phyloP scores from a whole-genome alignment of 148 eudicot genomes.

The Euryodendron excelsum region DNA sequence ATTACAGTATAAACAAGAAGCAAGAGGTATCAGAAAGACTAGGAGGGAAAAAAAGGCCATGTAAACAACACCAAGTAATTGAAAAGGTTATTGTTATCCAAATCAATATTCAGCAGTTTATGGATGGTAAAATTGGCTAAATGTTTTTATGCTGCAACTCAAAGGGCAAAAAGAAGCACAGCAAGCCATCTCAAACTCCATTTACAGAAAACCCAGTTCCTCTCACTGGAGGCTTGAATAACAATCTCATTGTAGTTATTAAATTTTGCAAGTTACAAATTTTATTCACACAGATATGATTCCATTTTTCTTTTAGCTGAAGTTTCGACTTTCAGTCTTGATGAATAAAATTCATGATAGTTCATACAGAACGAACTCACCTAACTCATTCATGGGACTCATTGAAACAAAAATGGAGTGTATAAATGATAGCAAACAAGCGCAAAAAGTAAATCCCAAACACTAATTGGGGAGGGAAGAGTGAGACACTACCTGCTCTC shows the following conservation, averaged over 20 bases:
- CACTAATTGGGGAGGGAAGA: neutral
- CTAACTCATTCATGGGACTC: neutral
- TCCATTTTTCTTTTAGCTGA: neutral
- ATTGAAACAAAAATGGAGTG: neutral
- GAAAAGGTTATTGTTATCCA: neutral
- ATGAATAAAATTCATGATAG: neutral
- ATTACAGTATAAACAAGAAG: too few relatives aligned
- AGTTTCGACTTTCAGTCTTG: neutral
- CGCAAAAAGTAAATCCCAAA: neutral
- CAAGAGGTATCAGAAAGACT: too few relatives aligned
- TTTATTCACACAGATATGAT: neutral
- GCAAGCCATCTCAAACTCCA: neutral
- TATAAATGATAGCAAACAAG: neutral
- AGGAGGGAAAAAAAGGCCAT: neutral
- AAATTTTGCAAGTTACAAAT: neutral
- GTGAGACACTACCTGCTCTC: conserved; percentile 63
- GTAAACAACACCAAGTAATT: neutral
- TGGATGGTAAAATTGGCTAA: neutral
- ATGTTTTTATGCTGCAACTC: neutral
- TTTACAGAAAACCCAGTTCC: neutral
- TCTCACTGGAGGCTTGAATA: neutral
- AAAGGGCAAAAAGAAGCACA: neutral
- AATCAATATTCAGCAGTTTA: neutral
- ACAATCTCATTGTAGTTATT: neutral
- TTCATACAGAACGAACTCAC: neutral